phyloP scores from a whole-genome alignment of 495 filamentous ascomycete species.

The Xylaria nigripes region DNA sequence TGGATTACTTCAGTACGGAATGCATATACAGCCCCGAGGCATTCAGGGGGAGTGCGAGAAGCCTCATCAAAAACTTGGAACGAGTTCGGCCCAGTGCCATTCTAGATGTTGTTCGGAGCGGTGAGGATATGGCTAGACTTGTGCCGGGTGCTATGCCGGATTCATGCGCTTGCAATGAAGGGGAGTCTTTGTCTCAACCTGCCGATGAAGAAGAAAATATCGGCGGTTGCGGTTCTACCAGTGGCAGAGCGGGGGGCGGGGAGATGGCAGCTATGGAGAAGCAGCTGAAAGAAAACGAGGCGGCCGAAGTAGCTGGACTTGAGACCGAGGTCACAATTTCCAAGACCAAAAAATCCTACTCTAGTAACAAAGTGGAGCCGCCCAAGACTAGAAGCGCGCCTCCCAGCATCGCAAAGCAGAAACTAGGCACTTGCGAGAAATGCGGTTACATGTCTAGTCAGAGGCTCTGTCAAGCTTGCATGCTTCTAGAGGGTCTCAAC shows the following conservation, averaged over 20 bases:
- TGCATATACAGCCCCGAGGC: conserved; percentile 98
- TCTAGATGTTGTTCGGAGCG: conserved; percentile 86
- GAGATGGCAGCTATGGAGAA: conserved; percentile 95
- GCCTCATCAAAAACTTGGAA: conserved; percentile 90
- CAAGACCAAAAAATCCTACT: conserved; percentile 15
- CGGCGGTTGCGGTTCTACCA: conserved; percentile 69
- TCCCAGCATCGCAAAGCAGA: conserved; percentile 44
- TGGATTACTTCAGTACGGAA: conserved; percentile 97
- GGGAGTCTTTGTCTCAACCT: conserved; percentile 13
- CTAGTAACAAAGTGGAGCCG: conserved; percentile 19
- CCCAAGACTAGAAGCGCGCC: conserved; percentile 17
- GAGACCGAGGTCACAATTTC: conserved; percentile 64
- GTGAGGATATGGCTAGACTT: conserved; percentile 88
- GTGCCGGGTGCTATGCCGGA: conserved; percentile 52
- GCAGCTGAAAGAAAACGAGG: conserved; percentile 60
- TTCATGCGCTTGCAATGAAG: conserved; percentile 32
- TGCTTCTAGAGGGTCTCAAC: conserved; percentile 81
- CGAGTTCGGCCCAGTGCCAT: conserved; percentile 88
- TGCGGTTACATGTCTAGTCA: conserved; percentile 97
- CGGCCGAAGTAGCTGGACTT: conserved; percentile 40
- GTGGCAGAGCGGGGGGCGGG: conserved; percentile 59
- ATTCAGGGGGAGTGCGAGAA: conserved; percentile 87
- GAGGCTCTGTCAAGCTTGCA: conserved; percentile 89
- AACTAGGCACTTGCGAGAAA: conserved; percentile 71
- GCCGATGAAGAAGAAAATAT: conserved; percentile 51